These are phyloP conservation scores for Diaporthe amygdali DNA, from an alignment of 2,329 filamentous ascomycete species.

Conservation along the genomic window DNA sequence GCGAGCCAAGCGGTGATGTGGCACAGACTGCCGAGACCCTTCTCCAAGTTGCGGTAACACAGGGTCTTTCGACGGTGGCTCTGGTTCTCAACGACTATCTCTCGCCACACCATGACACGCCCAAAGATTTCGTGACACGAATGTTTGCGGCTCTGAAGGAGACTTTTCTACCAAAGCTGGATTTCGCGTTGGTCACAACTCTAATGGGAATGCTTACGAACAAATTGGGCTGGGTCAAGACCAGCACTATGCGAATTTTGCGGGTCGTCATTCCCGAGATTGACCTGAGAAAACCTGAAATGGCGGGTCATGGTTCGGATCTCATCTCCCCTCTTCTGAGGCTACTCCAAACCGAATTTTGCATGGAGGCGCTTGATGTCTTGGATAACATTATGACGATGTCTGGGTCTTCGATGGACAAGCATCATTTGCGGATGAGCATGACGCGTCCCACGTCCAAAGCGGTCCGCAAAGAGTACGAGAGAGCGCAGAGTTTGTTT, in stretches of 20 bases:
- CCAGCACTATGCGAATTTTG: constrained; percentile 90
- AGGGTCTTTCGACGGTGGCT: constrained; percentile 71
- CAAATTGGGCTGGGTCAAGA: constrained; percentile 84
- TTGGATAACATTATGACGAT: constrained; percentile 96
- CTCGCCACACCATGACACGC: constrained; percentile 67
- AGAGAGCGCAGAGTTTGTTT: constrained; percentile 91
- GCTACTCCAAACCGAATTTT: constrained; percentile 90
- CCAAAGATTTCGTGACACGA: constrained; percentile 77
- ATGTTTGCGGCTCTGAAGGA: constrained; percentile 76
- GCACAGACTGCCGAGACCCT: constrained; percentile 72
- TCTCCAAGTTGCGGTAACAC: constrained; percentile 72
- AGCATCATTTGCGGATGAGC: constrained; percentile 95
- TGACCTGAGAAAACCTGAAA: constrained; percentile 90
- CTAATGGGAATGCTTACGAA: constrained; percentile 92
- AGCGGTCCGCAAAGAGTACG: constrained; percentile 90
- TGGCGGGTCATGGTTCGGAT: constrained; percentile 90
- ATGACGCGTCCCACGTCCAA: constrained; percentile 91
- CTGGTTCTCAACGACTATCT: constrained; percentile 74
- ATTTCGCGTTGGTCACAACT: constrained; percentile 87
- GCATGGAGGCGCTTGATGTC: constrained; percentile 88
- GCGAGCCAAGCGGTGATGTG: constrained; percentile 58
- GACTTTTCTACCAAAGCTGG: constrained; percentile 80
- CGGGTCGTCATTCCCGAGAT: constrained; percentile 85
- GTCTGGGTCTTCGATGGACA: constrained; percentile 89
- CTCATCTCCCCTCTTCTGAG: constrained; percentile 91